A percentile compares a stretch with the other conserved stretches of the same genome.
phyloP scores from a whole-genome alignment of 495 filamentous ascomycete species.

The Echria macrotheca region DNA sequence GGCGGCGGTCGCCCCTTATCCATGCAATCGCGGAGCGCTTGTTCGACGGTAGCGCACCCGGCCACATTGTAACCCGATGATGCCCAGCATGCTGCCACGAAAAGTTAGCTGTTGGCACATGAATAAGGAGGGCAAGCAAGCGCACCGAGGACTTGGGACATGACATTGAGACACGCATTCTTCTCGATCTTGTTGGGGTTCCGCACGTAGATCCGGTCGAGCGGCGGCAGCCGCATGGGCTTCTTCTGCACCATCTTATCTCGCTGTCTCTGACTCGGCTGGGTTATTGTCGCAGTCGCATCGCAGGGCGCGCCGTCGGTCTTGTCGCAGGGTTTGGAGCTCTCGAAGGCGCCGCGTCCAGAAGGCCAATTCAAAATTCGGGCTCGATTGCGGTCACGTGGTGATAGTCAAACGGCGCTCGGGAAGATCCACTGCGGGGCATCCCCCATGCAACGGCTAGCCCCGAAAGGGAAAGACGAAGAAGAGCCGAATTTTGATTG shows the following conservation, averaged over 20 bases:
- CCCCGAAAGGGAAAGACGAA: background rate
- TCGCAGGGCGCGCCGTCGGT: too few species aligned
- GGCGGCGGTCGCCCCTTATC: conserved; percentile 66
- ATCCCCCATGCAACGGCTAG: background rate
- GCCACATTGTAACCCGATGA: conserved; percentile 68
- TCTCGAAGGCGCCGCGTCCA: too few species aligned
- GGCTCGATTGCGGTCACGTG: conserved; percentile 24
- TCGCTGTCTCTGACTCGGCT: background rate
- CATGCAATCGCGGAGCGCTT: conserved; percentile 86
- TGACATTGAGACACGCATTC: conserved; percentile 77
- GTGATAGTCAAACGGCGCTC: conserved; percentile 11
- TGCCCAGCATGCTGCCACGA: conserved; percentile 80
- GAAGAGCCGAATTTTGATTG: conserved; percentile 11
- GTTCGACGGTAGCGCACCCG: conserved; percentile 76
- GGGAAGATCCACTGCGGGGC: background rate
- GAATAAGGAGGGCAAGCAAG: too few species aligned
- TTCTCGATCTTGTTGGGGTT: conserved; percentile 67
- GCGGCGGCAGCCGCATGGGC: conserved; percentile 79
- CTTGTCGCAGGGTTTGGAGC: too few species aligned
- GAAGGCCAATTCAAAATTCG: conserved; percentile 6
- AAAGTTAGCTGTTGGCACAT: too few species aligned
- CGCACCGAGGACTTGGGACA: conserved; percentile 89
- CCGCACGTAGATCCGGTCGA: conserved; percentile 76
- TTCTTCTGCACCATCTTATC: conserved; percentile 25
- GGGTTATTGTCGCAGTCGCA: conserved; percentile 16